A percentile compares a stretch with the other conserved stretches of the same genome.
Evolutionary conservation across 2,329 filamentous ascomycete genomes (phyloP).

Genomic region (Botrytis aclada): DNA sequence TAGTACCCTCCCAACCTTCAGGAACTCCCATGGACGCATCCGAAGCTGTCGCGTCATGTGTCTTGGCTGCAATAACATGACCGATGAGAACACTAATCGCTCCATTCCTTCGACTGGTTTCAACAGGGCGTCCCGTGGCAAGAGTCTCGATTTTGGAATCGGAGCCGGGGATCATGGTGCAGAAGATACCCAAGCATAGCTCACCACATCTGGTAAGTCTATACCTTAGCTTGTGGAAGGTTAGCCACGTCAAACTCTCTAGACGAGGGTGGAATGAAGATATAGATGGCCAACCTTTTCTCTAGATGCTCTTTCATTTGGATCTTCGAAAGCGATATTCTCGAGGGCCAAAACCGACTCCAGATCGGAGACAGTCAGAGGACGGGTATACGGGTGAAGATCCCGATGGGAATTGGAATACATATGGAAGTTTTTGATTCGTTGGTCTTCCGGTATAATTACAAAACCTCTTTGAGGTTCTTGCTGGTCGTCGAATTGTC

Average conservation of each 20-base stretch:
- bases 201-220: constrained; percentile 72
- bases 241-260: constrained; percentile 18
- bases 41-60: constrained; percentile 58
- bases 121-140: constrained; percentile 53
- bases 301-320: constrained; percentile 48
- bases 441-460: constrained; percentile 30
- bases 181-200: constrained; percentile 77
- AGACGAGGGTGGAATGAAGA: neutral
- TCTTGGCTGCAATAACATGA: constrained; percentile 75
- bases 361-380: constrained; percentile 64
- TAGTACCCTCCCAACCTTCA: constrained; percentile 57
- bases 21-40: constrained; percentile 77
- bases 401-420: constrained; percentile 43
- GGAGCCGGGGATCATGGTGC: constrained; percentile 53
- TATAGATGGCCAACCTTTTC: constrained; percentile 49
- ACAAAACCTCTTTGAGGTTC: constrained; percentile 25
- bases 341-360: constrained; percentile 57
- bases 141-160: constrained; percentile 53
- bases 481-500: constrained; percentile 19
- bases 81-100: constrained; percentile 64
- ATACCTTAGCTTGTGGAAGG: constrained; percentile 63
- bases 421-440: constrained; percentile 22
- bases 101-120: constrained; percentile 56
- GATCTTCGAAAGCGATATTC: constrained; percentile 51
- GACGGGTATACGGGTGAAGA: constrained; percentile 70